These are phyloP conservation scores for Nitzschia putrida DNA, from an alignment of 108 stramenopile species.

Conservation along the genomic window DNA sequence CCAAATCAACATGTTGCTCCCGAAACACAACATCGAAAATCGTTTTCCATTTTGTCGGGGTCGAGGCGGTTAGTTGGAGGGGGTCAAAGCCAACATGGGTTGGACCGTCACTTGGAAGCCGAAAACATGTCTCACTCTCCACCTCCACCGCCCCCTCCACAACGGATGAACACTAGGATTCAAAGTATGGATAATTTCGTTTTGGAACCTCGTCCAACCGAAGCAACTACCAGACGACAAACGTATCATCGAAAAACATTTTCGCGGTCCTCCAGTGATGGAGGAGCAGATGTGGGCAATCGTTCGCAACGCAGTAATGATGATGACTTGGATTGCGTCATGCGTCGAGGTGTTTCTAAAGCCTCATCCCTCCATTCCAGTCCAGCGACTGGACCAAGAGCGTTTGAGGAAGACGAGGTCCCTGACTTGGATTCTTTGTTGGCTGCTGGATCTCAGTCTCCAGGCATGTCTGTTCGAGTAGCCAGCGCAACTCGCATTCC, in stretches of 20 bases:
- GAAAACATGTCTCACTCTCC: too few relatives aligned
- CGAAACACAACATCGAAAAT: too few relatives aligned
- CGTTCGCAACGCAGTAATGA: neutral
- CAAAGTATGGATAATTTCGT: too few relatives aligned
- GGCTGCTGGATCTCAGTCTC: neutral
- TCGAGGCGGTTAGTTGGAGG: slow-evolving; percentile 10
- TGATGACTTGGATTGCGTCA: slow-evolving; percentile 17
- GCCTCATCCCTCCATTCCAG: neutral
- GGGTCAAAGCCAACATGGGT: neutral
- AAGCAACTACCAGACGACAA: neutral
- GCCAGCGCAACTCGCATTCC: neutral
- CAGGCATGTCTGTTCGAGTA: neutral
- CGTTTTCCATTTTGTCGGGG: slow-evolving; percentile 12
- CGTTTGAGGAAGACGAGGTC: slow-evolving; percentile 1
- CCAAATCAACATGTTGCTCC: neutral
- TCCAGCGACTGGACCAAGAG: neutral
- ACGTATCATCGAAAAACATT: neutral
- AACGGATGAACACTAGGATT: too few relatives aligned
- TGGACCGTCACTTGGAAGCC: too few relatives aligned
- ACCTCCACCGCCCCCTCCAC: too few relatives aligned
- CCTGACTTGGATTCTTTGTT: slow-evolving; percentile 5
- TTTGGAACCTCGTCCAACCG: too few relatives aligned
- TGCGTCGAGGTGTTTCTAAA: slow-evolving; percentile 7
- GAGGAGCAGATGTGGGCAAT: neutral
- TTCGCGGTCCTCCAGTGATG: slow-evolving; percentile 7